phyloP scores from a whole-genome alignment of 2,329 filamentous ascomycete species.

The Xylariaceae sp. region DNA sequence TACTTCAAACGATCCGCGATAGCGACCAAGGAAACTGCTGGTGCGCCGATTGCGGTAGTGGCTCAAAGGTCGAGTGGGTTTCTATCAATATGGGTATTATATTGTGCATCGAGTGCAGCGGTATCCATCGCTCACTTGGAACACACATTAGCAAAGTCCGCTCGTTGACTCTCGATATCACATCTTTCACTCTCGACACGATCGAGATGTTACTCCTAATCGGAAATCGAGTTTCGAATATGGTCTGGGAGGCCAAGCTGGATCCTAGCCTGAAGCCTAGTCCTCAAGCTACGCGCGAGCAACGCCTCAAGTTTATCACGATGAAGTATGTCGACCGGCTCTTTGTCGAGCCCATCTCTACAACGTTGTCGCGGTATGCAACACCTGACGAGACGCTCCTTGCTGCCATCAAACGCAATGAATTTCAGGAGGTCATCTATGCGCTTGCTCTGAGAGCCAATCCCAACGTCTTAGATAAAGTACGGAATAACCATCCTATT shows the following conservation, averaged over 20 bases:
- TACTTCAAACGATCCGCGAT: slow-evolving; percentile 81
- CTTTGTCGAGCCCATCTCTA: slow-evolving; percentile 73
- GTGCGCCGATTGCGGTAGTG: slow-evolving; percentile 92
- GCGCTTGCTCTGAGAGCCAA: slow-evolving; percentile 81
- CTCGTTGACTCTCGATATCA: slow-evolving; percentile 90
- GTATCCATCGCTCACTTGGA: slow-evolving; percentile 90
- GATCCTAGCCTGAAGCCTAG: slow-evolving; percentile 68
- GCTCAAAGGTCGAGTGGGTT: slow-evolving; percentile 94
- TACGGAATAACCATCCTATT: slow-evolving; percentile 79
- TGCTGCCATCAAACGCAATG: slow-evolving; percentile 91
- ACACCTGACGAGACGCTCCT: slow-evolving; percentile 84
- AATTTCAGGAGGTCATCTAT: slow-evolving; percentile 89
- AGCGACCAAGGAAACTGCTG: slow-evolving; percentile 87
- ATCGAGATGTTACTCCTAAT: slow-evolving; percentile 87
- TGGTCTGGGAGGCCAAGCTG: slow-evolving; percentile 88
- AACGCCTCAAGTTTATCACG: slow-evolving; percentile 90
- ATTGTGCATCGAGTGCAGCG: slow-evolving; percentile 95
- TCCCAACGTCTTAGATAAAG: slow-evolving; percentile 79
- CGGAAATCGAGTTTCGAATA: slow-evolving; percentile 92
- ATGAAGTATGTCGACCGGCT: slow-evolving; percentile 84
- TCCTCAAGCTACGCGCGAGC: slow-evolving; percentile 76
- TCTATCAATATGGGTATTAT: slow-evolving; percentile 97
- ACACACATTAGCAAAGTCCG: slow-evolving; percentile 98
- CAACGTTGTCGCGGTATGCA: slow-evolving; percentile 67
- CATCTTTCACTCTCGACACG: slow-evolving; percentile 94